Conservation (phyloP, 2,329 filamentous ascomycete species). For the Aureobasidium sp. region DNA sequence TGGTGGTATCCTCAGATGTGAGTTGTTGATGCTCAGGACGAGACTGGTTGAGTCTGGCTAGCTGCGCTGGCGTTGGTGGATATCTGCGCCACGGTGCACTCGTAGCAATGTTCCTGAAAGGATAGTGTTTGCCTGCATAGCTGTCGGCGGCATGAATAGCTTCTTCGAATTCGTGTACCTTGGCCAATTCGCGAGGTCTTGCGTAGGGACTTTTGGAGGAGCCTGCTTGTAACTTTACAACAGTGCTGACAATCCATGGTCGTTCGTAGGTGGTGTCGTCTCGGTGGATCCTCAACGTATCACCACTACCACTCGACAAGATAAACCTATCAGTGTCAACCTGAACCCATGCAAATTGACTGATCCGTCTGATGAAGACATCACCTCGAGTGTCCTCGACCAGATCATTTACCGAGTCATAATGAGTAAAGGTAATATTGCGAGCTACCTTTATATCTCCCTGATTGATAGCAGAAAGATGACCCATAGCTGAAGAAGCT, state of each 20-base stretch:
- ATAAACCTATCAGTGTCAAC: slow-evolving; percentile 62
- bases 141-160: slow-evolving; percentile 81
- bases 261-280: not conserved
- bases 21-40: slow-evolving; percentile 48
- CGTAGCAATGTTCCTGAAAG: slow-evolving; percentile 54
- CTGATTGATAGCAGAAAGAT: not conserved
- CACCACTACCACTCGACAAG: slow-evolving; percentile 52
- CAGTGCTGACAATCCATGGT: slow-evolving; percentile 30
- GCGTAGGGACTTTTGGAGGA: slow-evolving; percentile 49
- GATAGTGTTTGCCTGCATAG: slow-evolving; percentile 24
- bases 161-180: slow-evolving; percentile 56
- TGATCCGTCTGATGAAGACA: slow-evolving; percentile 66
- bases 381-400: slow-evolving; percentile 75
- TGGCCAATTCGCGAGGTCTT: slow-evolving; percentile 59
- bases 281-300: slow-evolving; percentile 47
- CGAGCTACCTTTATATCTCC: slow-evolving; percentile 22
- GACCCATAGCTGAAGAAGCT: slow-evolving; percentile 3
- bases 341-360: slow-evolving; percentile 73
- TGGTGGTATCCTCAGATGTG: slow-evolving; percentile 52
- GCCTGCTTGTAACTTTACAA: slow-evolving; percentile 29
- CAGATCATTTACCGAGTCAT: slow-evolving; percentile 84
- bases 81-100: slow-evolving; percentile 60
- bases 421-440: slow-evolving; percentile 74
- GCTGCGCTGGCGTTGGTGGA: slow-evolving; percentile 52
- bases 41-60: slow-evolving; percentile 62